phyloP scores from a whole-genome alignment of 2,329 filamentous ascomycete species.

The Epichloe typhina region DNA sequence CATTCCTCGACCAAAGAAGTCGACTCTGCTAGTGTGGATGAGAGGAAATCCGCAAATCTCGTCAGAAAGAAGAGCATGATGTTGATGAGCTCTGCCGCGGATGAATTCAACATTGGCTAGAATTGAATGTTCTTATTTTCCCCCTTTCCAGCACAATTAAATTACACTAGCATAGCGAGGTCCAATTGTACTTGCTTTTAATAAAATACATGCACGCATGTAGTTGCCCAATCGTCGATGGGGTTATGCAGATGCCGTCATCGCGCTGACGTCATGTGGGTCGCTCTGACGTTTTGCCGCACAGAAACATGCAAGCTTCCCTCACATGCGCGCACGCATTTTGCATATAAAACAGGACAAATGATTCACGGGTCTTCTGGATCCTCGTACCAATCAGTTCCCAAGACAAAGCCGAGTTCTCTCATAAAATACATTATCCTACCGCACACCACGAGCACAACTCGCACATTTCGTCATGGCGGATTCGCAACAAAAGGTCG shows the following conservation, averaged over 20 bases:
- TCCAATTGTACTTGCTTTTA: neutral
- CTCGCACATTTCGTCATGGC: constrained; percentile 6
- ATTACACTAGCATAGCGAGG: neutral
- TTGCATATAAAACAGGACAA: neutral
- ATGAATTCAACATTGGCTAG: constrained; percentile 57
- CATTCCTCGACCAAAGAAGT: constrained; percentile 2
- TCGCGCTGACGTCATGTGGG: constrained; percentile 6
- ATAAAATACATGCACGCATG: too few relatives aligned
- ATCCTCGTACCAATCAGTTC: too few relatives aligned
- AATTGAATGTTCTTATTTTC: neutral
- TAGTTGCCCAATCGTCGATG: neutral
- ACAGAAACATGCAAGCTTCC: neutral
- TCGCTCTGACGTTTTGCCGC: neutral
- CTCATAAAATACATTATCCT: neutral
- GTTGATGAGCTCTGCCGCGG: constrained; percentile 49
- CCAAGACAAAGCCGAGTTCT: neutral
- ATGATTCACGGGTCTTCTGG: too few relatives aligned
- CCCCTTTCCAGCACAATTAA: too few relatives aligned
- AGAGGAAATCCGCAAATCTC: constrained; percentile 25
- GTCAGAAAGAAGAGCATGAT: constrained; percentile 50
- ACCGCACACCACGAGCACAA: neutral
- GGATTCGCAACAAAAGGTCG: constrained; percentile 1
- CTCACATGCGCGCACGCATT: neutral
- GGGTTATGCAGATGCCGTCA: neutral
- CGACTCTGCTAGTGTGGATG: constrained; percentile 13